These are phyloP conservation scores for Gynandropsis gynandra DNA, from an alignment of 345 rosid species.

Conservation along the genomic window DNA sequence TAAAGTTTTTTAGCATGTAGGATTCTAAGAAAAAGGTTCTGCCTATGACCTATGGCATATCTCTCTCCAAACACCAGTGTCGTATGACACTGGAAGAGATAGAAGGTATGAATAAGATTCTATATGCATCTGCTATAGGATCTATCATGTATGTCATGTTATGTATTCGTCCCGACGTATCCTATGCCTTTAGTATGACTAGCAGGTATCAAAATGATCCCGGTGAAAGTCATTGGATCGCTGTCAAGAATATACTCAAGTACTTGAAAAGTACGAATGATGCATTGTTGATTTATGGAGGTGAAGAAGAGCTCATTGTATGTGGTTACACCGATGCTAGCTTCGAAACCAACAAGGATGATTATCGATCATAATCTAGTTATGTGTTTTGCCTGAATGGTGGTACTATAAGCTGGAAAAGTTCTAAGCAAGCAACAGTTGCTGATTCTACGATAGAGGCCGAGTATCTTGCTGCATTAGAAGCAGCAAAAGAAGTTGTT, in stretches of 20 bases:
- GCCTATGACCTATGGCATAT: neutral
- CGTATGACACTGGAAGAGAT: neutral
- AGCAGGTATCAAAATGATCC: neutral
- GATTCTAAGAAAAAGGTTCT: neutral
- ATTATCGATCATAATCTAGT: neutral
- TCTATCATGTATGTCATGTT: neutral
- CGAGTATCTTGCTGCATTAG: neutral
- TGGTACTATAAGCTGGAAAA: neutral
- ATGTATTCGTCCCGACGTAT: neutral
- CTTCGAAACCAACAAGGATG: neutral
- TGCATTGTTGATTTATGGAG: neutral
- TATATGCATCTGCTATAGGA: neutral
- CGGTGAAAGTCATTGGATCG: neutral
- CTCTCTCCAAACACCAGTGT: neutral
- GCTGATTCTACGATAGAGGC: neutral
- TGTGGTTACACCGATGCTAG: neutral
- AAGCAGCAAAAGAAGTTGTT: conserved; percentile 2
- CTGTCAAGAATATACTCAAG: neutral
- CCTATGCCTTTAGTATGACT: neutral
- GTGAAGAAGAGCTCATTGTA: too few relatives aligned
- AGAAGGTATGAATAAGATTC: neutral
- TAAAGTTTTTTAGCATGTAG: neutral
- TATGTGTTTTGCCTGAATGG: neutral
- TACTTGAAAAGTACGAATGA: neutral
- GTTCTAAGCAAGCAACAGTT: neutral